Conservation (phyloP, 257 asterid species). For the Solanum infundibuliforme region DNA sequence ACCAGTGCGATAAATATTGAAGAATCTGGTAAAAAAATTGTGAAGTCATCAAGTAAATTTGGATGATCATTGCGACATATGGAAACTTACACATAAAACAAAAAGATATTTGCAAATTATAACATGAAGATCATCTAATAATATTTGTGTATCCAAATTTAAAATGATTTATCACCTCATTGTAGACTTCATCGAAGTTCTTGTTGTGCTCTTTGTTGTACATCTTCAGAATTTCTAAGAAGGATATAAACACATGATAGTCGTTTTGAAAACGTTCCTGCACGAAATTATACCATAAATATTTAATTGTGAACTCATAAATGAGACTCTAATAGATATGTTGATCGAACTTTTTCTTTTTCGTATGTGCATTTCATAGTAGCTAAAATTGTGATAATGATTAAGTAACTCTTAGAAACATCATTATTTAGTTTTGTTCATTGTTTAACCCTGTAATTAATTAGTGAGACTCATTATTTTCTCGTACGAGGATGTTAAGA, state of each 20-base stretch:
- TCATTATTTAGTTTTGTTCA: neutral
- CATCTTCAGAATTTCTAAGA: conserved; percentile 88
- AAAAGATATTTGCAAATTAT: neutral
- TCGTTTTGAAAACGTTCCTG: conserved; percentile 77
- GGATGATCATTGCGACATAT: neutral
- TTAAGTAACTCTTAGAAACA: too few relatives aligned
- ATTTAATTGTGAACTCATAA: neutral
- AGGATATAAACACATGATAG: conserved; percentile 73
- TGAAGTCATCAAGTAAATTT: too few relatives aligned
- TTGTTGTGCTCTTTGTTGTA: conserved; percentile 84
- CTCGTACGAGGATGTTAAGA: neutral
- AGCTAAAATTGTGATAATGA: too few relatives aligned
- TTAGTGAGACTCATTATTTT: neutral
- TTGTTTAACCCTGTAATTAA: neutral
- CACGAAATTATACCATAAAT: conserved; percentile 6
- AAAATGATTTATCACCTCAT: conserved; percentile 34
- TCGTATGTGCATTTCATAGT: neutral
- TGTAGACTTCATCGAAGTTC: conserved; percentile 73
- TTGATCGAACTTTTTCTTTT: neutral
- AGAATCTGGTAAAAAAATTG: too few relatives aligned
- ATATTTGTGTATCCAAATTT: neutral
- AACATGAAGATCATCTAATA: neutral
- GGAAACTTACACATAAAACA: conserved; percentile 45
- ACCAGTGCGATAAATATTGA: too few relatives aligned
- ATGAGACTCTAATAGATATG: neutral